phyloP scores from a whole-genome alignment of 306 rosid genomes.

The Inga laurina region DNA sequence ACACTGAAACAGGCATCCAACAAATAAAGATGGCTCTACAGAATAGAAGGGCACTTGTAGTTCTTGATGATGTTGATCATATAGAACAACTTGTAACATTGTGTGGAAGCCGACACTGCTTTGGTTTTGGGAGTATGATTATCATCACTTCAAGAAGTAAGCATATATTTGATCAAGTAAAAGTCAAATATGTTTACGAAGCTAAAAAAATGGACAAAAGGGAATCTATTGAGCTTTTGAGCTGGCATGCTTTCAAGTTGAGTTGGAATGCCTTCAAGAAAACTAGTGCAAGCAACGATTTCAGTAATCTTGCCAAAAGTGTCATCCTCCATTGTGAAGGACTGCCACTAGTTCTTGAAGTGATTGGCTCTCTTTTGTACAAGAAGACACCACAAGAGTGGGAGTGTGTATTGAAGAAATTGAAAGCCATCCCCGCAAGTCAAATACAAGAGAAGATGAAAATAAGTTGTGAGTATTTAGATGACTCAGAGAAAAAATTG shows the following conservation, averaged over 20 bases:
- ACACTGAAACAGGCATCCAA: background rate
- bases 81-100: background rate
- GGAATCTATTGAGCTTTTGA: background rate
- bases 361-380: background rate
- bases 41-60: background rate
- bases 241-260: background rate
- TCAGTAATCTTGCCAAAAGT: background rate
- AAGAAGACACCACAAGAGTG: background rate
- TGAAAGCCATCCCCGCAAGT: background rate
- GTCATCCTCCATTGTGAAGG: background rate
- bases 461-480: background rate
- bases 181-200: background rate
- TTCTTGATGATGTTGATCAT: background rate
- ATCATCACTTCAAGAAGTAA: background rate
- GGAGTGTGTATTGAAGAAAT: background rate
- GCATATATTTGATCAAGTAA: background rate
- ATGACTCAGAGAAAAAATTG: background rate
- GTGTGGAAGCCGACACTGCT: background rate
- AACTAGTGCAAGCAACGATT: background rate
- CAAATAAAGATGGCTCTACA: background rate
- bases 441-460: background rate
- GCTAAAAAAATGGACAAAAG: background rate
- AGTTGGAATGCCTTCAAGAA: background rate
- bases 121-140: background rate
- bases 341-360: background rate